phyloP scores from a whole-genome alignment of 2,329 filamentous ascomycete species.

The Didymosphaeria variabile region DNA sequence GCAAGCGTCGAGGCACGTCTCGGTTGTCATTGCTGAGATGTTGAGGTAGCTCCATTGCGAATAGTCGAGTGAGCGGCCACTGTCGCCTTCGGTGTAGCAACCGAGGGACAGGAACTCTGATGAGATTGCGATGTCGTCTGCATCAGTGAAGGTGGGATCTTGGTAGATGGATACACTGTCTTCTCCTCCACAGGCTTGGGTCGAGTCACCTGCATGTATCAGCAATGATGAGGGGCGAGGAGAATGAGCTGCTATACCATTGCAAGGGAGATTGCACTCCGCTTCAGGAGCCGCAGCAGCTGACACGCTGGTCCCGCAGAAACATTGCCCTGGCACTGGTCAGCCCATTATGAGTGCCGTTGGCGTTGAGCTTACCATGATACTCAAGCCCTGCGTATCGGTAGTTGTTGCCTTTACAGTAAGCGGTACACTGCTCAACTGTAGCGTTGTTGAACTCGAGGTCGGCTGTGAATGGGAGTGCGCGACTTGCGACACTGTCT shows the following conservation, averaged over 20 bases:
- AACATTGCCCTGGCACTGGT: constrained; percentile 26
- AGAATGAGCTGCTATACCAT: constrained; percentile 15
- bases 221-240: not conserved
- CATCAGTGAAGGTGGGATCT: constrained; percentile 47
- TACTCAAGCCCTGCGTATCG: constrained; percentile 39
- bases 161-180: constrained; percentile 43
- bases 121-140: constrained; percentile 34
- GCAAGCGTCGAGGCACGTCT: constrained; percentile 51
- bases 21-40: constrained; percentile 45
- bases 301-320: constrained; percentile 28
- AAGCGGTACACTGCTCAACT: constrained; percentile 46
- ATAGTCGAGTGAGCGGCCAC: constrained; percentile 36
- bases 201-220: constrained; percentile 18
- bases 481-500: constrained; percentile 34
- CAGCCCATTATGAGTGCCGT: not conserved
- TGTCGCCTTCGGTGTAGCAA: constrained; percentile 52
- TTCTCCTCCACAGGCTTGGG: constrained; percentile 27
- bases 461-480: constrained; percentile 38
- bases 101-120: constrained; percentile 40
- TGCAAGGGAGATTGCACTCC: constrained; percentile 33
- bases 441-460: constrained; percentile 45
- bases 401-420: constrained; percentile 50
- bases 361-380: constrained; percentile 16
- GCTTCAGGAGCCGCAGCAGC: constrained; percentile 19
- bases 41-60: constrained; percentile 43